Conservation (phyloP, 192 early-diverging fungal genomes). For the Backusella luteola region DNA sequence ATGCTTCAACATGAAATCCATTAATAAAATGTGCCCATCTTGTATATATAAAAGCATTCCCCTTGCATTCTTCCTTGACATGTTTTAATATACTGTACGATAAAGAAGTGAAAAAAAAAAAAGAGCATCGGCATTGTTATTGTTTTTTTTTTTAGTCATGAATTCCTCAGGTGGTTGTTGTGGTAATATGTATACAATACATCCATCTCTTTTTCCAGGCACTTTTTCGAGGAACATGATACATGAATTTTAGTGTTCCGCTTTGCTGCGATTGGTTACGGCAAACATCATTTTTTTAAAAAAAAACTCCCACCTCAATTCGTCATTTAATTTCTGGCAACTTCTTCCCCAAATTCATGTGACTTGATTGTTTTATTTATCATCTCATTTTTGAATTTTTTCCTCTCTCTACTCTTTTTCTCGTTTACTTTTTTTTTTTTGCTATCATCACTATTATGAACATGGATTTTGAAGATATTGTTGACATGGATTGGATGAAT, state of each 20-base stretch:
- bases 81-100: too few species aligned
- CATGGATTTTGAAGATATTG: constrained; percentile 24
- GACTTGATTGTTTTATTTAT: constrained; percentile 5
- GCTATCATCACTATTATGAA: background rate
- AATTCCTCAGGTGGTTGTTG: background rate
- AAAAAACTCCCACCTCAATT: constrained; percentile 1
- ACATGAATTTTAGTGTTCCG: background rate
- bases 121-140: background rate
- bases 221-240: background rate
- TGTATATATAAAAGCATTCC: background rate
- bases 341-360: constrained; percentile 14
- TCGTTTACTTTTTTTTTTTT: background rate
- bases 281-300: background rate
- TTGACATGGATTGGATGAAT: constrained; percentile 25
- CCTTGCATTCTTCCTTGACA: background rate
- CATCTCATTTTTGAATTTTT: constrained; percentile 4
- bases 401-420: background rate
- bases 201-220: background rate
- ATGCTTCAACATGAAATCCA: background rate
- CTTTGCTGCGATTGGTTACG: background rate
- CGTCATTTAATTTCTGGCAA: constrained; percentile 10
- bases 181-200: background rate
- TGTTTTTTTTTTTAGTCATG: background rate
- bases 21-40: too few species aligned
- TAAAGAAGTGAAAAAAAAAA: background rate